These are phyloP conservation scores for Stereocaulon alpinum DNA, from an alignment of 495 filamentous ascomycete genomes.

Conservation along the genomic window DNA sequence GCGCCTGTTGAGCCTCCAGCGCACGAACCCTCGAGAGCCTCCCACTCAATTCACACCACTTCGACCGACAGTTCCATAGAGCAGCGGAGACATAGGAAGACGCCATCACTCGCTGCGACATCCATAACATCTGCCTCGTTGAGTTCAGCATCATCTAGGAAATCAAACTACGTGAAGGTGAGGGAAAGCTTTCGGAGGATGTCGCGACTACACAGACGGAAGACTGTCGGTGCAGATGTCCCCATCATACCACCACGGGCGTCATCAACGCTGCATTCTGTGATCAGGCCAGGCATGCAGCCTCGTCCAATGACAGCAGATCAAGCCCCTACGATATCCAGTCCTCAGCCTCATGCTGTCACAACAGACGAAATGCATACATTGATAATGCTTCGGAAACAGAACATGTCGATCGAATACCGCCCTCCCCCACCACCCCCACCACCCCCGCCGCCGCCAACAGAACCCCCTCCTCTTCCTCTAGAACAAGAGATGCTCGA, in stretches of 20 bases:
- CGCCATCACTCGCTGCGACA: slow-evolving; percentile 20
- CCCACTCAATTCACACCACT: slow-evolving; percentile 17
- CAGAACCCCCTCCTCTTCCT: slow-evolving; percentile 2
- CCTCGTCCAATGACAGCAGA: slow-evolving; percentile 18
- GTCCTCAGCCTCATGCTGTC: slow-evolving; percentile 10
- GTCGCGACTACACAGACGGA: slow-evolving; percentile 20
- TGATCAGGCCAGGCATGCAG: slow-evolving; percentile 3
- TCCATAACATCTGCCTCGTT: slow-evolving; percentile 19
- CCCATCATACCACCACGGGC: slow-evolving; percentile 15
- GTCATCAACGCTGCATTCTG: slow-evolving; percentile 6
- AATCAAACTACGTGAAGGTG: slow-evolving; percentile 21
- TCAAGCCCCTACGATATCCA: slow-evolving; percentile 7
- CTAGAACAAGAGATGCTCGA: slow-evolving; percentile 3
- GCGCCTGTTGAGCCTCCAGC: not conserved
- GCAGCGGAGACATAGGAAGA: slow-evolving; percentile 15
- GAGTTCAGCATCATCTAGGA: slow-evolving; percentile 17
- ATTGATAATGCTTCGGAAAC: slow-evolving; percentile 1
- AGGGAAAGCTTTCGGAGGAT: slow-evolving; percentile 21
- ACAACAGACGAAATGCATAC: slow-evolving; percentile 9
- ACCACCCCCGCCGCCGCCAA: slow-evolving; percentile 12
- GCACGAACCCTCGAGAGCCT: slow-evolving; percentile 10
- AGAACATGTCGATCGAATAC: not conserved
- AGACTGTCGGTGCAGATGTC: slow-evolving; percentile 12
- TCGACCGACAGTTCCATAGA: slow-evolving; percentile 22
- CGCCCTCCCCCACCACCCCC: not conserved